Percentiles rank a stretch among this genome's conserved stretches.
Evolutionary conservation across 2,329 filamentous ascomycete species (phyloP).

Genomic region (Dendrostoma leiphaemia): DNA sequence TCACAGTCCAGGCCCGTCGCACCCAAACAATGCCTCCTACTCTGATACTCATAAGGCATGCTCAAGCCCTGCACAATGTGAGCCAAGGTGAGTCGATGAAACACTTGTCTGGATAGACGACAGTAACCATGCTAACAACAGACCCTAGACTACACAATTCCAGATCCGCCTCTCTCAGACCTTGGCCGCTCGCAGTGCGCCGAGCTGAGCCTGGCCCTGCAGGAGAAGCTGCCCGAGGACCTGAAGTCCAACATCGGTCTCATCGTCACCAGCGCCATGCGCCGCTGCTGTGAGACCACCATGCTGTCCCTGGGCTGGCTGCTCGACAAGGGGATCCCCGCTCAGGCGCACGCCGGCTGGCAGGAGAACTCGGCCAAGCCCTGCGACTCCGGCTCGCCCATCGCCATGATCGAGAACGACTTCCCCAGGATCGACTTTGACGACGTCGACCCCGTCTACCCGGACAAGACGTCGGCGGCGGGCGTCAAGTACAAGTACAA

Average conservation of each 20-base stretch:
- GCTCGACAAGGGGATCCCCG: constrained; percentile 49
- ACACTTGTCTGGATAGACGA: no score
- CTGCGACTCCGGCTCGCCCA: constrained; percentile 59
- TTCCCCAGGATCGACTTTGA: constrained; percentile 59
- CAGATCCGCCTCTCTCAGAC: constrained; percentile 50
- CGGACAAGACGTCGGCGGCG: constrained; percentile 55
- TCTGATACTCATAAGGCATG: constrained; percentile 85
- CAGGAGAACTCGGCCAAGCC: constrained; percentile 58
- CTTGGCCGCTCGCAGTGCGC: constrained; percentile 49
- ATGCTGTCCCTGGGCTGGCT: constrained; percentile 54
- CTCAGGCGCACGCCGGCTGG: constrained; percentile 61
- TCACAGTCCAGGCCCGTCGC: no score
- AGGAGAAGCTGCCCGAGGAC: constrained; percentile 38
- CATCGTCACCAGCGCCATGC: constrained; percentile 64
- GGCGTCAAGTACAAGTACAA: constrained; percentile 52
- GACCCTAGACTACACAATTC: constrained; percentile 45
- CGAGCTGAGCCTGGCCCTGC: constrained; percentile 40
- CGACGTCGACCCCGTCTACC: constrained; percentile 56
- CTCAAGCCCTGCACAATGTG: constrained; percentile 64
- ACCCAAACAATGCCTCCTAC: constrained; percentile 55
- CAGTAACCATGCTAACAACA: no score
- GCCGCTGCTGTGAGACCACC: constrained; percentile 64
- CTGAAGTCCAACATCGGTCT: constrained; percentile 42
- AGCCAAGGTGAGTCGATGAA: constrained; percentile 13
- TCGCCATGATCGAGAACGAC: constrained; percentile 40